Evolutionary conservation across 345 rosid species (phyloP).

Genomic region (Kernera saxatilis): DNA sequence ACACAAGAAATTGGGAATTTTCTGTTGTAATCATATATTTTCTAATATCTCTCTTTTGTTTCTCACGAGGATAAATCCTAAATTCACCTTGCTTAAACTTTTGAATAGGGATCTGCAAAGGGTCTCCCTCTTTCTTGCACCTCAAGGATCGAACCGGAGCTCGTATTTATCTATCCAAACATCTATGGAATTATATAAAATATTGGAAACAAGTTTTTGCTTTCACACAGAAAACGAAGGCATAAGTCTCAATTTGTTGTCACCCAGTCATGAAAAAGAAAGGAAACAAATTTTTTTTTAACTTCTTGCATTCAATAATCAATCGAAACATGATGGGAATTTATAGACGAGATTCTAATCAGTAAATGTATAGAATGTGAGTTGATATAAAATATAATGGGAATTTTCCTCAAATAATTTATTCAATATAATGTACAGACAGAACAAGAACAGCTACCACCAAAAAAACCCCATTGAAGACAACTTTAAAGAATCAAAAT

Average conservation of each 20-base stretch:
- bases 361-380: too few species aligned
- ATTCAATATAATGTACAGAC: slow-evolving; percentile 17
- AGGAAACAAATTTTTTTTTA: too few species aligned
- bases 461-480: neutral
- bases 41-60: neutral
- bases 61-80: neutral
- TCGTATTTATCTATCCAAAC: neutral
- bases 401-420: neutral
- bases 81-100: neutral
- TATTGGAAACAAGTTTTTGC: neutral
- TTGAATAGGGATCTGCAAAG: neutral
- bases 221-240: too few species aligned
- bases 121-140: neutral
- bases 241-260: too few species aligned
- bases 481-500: slow-evolving; percentile 16
- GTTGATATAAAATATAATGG: neutral
- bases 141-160: neutral
- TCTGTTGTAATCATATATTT: slow-evolving; percentile 9
- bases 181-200: neutral
- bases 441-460: slow-evolving; percentile 7
- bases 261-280: too few species aligned
- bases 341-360: too few species aligned
- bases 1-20: neutral
- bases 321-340: too few species aligned
- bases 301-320: too few species aligned